These are phyloP conservation scores for Nakazawaea ernobii DNA, from an alignment of 805 yeast species.

Conservation along the genomic window DNA sequence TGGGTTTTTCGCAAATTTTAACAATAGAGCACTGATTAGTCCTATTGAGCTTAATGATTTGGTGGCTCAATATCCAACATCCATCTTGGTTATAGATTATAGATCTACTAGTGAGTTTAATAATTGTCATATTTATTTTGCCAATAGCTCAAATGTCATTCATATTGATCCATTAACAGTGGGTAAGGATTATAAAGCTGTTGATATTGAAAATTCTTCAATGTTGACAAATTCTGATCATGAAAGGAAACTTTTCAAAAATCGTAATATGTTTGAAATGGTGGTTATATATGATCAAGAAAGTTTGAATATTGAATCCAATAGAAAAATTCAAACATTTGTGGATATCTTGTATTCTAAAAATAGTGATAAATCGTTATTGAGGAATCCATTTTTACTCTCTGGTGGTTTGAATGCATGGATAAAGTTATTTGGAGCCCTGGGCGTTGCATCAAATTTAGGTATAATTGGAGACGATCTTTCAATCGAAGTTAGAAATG, in stretches of 20 bases:
- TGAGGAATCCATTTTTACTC: conserved; percentile 38
- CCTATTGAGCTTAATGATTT: conserved; percentile 20
- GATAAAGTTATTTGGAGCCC: conserved; percentile 45
- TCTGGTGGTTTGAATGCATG: conserved; percentile 65
- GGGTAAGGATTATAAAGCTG: conserved; percentile 44
- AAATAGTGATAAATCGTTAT: conserved; percentile 16
- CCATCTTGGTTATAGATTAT: conserved; percentile 64
- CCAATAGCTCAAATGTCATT: conserved; percentile 40
- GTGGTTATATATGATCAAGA: conserved; percentile 59
- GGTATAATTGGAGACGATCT: conserved; percentile 9
- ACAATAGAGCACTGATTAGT: not conserved
- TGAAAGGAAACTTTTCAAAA: conserved; percentile 49
- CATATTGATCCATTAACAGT: conserved; percentile 73
- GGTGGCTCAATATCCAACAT: conserved; percentile 22
- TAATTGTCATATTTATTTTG: conserved; percentile 51
- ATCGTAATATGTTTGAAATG: conserved; percentile 51
- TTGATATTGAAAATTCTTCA: conserved; percentile 62
- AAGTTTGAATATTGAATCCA: conserved; percentile 25
- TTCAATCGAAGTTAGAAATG: conserved; percentile 1
- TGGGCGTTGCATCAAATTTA: conserved; percentile 23
- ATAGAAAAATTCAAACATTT: not conserved
- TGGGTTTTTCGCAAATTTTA: not conserved
- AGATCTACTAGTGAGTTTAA: conserved; percentile 58
- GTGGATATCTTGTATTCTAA: not conserved
- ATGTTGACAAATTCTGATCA: conserved; percentile 47